Base-by-base conservation (phyloP, 768 basidiomycete genomes). In the Rhodocollybia butyracea region DNA sequence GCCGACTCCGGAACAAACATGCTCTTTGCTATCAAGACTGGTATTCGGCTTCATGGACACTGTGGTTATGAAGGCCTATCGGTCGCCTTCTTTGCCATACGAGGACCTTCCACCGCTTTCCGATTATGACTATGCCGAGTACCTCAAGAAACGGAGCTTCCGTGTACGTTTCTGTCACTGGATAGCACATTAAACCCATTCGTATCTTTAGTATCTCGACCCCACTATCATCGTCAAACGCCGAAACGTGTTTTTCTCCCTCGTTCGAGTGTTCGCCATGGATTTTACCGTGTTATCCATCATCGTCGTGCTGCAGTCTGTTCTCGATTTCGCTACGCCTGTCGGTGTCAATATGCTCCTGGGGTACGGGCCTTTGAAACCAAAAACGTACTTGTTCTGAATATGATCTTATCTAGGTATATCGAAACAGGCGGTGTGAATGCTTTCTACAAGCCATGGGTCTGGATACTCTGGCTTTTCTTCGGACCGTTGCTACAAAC, bases 401-500 rank as follows among this genome's bases (percentile, higher is more conserved):
- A n/a, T n/a, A n/a, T n/a, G n/a, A n/a, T n/a, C n/a, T 51, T 31
- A 42, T 51, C 46, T 52, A 85, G 80, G 31, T 84, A 88, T 61
- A 68, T 91, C 22, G 86, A 89, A 68, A 75, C 66, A 2, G 67
- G 71, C 10, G 83, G 82, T 2, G 62, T 75, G 52, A 73, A 67
- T 22, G 74, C 84, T 0, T 59, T 68, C 12, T 66, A 85, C 30
- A 77, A 77, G 29, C 88, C 88, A 0, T 88, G 87, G 81, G 77
- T 89, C 5, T 90, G 88, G 87, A 77, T 89, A 15, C 24, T 67
- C 0, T 69, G 70, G 63, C 70, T 85, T 10, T 77, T 83, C 57
- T 39, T 78, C 5, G 82, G 81, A 12, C 79, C 82, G 11, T 63
- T 73, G 6, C 0, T 77, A 4, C 68, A 65, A 15, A 70, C 77